These are phyloP conservation scores for Xylaria acuta DNA, from an alignment of 495 filamentous ascomycete species.

Conservation along the genomic window DNA sequence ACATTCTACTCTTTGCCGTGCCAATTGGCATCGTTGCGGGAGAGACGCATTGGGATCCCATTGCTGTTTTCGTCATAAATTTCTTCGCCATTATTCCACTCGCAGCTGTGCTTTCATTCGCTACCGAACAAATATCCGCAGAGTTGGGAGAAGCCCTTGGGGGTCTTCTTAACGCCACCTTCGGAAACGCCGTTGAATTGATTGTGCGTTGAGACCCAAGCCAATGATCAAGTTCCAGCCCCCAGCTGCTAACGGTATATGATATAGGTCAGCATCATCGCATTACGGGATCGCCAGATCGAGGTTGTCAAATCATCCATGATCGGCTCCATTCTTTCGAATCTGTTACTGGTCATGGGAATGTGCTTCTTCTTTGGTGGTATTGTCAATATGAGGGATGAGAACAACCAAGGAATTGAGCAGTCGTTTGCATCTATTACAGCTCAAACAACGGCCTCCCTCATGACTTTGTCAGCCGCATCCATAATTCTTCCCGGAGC, in stretches of 20 bases:
- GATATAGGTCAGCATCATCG: constrained; percentile 87
- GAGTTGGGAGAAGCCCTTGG: constrained; percentile 89
- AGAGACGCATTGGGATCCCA: constrained; percentile 71
- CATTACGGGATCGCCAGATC: constrained; percentile 82
- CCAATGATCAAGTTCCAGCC: constrained; percentile 18
- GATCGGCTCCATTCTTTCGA: constrained; percentile 96
- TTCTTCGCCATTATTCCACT: constrained; percentile 96
- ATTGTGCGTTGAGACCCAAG: constrained; percentile 69
- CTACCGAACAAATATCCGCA: constrained; percentile 88
- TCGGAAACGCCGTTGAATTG: constrained; percentile 97
- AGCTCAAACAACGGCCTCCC: constrained; percentile 92
- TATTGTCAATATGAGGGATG: constrained; percentile 59
- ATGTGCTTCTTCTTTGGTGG: constrained; percentile 97
- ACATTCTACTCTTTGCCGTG: constrained; percentile 86
- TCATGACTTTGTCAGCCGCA: constrained; percentile 91
- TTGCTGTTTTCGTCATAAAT: constrained; percentile 84
- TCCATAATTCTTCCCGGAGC: constrained; percentile 93
- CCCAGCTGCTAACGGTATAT: constrained; percentile 28
- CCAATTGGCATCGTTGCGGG: constrained; percentile 87
- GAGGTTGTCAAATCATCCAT: constrained; percentile 97
- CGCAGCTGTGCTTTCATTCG: constrained; percentile 90
- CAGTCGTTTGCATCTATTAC: constrained; percentile 85
- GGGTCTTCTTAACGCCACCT: constrained; percentile 92
- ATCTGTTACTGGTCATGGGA: constrained; percentile 91
- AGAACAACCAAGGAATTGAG: constrained; percentile 56